These are phyloP conservation scores for Sisymbrium altissimum DNA, from an alignment of 345 rosid genomes.

Conservation along the genomic window DNA sequence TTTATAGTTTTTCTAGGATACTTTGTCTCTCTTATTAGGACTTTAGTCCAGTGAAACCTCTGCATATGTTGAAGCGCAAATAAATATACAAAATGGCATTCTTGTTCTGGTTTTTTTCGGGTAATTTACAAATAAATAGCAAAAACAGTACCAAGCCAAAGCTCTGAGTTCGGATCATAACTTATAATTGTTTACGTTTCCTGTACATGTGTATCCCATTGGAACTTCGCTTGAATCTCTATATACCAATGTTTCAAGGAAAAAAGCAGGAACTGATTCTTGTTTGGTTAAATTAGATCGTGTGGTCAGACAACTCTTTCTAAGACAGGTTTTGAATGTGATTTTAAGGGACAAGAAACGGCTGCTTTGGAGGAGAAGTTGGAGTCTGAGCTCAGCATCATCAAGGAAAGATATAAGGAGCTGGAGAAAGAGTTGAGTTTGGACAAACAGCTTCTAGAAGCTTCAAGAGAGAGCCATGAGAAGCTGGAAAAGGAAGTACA, in stretches of 20 bases:
- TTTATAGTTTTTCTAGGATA: conserved; percentile 47
- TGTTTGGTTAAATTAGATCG: background rate
- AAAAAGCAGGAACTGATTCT: background rate
- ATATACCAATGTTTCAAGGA: background rate
- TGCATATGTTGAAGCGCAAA: background rate
- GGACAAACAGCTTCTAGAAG: conserved; percentile 48
- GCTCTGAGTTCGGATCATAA: background rate
- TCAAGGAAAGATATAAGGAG: conserved; percentile 48
- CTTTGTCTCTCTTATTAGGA: conserved; percentile 35
- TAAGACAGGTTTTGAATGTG: conserved; percentile 50
- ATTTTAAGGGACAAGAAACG: conserved; percentile 54
- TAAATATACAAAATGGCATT: conserved; percentile 1
- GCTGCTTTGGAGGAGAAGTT: conserved; percentile 43
- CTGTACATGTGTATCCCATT: background rate
- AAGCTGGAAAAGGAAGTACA: conserved; percentile 57
- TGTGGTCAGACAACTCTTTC: conserved; percentile 20
- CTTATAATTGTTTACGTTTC: background rate
- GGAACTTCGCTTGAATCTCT: background rate
- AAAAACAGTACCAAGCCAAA: background rate
- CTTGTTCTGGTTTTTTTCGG: background rate
- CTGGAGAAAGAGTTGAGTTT: conserved; percentile 47
- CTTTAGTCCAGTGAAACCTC: conserved; percentile 32
- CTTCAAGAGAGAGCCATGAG: conserved; percentile 45
- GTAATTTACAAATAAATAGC: background rate
- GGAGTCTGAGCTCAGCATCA: conserved; percentile 39